Evolutionary conservation across 805 yeast species (phyloP).

Genomic region (Candida xyloterini): DNA sequence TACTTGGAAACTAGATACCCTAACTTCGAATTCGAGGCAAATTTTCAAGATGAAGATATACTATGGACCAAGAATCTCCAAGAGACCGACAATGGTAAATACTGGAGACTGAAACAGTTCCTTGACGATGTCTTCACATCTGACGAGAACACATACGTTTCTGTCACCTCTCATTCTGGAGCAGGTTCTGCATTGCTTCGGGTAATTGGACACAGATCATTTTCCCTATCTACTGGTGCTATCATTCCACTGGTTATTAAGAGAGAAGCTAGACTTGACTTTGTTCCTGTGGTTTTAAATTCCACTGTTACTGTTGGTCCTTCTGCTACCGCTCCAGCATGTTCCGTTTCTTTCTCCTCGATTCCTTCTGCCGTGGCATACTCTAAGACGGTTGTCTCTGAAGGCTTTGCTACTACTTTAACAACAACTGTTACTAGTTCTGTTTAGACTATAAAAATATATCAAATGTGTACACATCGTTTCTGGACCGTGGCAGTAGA

Average conservation of each 20-base stretch:
- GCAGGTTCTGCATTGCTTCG: background rate
- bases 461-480: background rate
- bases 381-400: background rate
- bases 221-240: conserved; percentile 3
- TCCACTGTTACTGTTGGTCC: conserved; percentile 1
- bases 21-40: background rate
- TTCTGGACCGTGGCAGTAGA: background rate
- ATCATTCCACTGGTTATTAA: conserved; percentile 1
- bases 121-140: conserved; percentile 2
- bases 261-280: conserved; percentile 1
- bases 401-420: background rate
- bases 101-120: conserved; percentile 2
- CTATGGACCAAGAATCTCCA: background rate
- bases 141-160: conserved; percentile 1
- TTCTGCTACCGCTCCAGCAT: conserved; percentile 1
- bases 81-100: background rate
- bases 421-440: background rate
- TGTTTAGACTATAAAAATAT: background rate
- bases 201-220: background rate
- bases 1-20: conserved; percentile 4
- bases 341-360: background rate
- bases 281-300: background rate
- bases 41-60: conserved; percentile 1
- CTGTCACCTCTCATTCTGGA: conserved; percentile 2
- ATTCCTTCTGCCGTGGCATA: background rate